phyloP scores from a whole-genome alignment of 2,329 filamentous ascomycete species.

The Drechslera avenae region DNA sequence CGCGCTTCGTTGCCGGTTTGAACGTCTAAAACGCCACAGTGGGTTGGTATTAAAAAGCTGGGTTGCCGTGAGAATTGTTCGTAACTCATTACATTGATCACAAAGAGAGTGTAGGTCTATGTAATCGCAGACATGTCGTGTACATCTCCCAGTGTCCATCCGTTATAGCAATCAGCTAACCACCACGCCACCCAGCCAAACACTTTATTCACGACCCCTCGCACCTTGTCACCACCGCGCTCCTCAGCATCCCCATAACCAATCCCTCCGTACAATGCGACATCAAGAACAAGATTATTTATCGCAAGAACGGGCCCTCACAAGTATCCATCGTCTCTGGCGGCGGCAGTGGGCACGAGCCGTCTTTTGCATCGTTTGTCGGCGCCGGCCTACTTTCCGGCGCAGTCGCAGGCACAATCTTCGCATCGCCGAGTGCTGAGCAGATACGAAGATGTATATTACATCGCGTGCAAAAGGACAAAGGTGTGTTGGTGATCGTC shows the following conservation, averaged over 20 bases:
- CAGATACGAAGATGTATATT: slow-evolving; percentile 80
- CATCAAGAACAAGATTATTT: slow-evolving; percentile 72
- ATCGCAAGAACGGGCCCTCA: slow-evolving; percentile 38
- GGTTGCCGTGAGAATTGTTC: background rate
- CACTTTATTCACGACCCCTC: slow-evolving; percentile 89
- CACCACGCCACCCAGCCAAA: slow-evolving; percentile 56
- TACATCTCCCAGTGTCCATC: background rate
- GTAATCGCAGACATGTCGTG: slow-evolving; percentile 7
- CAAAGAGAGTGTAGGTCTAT: background rate
- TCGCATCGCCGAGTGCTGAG: slow-evolving; percentile 79
- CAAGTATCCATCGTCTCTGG: slow-evolving; percentile 84
- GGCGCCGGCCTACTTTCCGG: slow-evolving; percentile 79
- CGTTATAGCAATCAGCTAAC: background rate
- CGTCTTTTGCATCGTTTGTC: slow-evolving; percentile 84
- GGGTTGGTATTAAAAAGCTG: background rate
- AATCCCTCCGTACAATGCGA: slow-evolving; percentile 86
- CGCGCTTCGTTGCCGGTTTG: too few relatives aligned
- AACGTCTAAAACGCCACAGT: too few relatives aligned
- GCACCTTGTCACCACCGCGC: slow-evolving; percentile 75
- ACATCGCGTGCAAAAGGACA: slow-evolving; percentile 70
- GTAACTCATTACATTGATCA: background rate
- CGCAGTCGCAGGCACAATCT: slow-evolving; percentile 85
- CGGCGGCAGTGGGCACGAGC: slow-evolving; percentile 89
- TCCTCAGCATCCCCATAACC: slow-evolving; percentile 76
- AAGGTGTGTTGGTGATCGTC: slow-evolving; percentile 84